Evolutionary conservation across 192 early-diverging fungal genomes (phyloP), one percentile per base, ranked within the genome.

Genomic region (Gonapodya prolifera): DNA sequence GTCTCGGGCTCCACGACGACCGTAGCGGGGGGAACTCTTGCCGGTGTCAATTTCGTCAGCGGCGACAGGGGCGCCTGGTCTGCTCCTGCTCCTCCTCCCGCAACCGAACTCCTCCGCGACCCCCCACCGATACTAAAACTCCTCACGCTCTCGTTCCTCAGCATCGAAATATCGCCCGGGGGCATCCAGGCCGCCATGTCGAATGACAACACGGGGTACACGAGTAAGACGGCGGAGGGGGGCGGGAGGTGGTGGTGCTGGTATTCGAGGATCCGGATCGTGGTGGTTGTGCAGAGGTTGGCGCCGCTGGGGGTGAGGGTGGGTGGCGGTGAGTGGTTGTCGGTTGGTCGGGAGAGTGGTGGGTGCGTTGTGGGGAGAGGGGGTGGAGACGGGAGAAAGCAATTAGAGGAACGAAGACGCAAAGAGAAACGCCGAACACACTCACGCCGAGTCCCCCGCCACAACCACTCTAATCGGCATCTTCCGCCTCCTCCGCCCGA

Each of bases 181-280:
- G 92, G 86, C 88, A 98, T 96, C 96, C 97, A 99, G 76, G 94
- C 95, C 2, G 90, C 88, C 79, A 97, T 87, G 77, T 97, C 94
- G 77, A 99, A 95, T 35, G 93, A 89, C 69, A 98, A 87, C 78
- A 91, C 92, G 8, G 94, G 94, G 79, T 98, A 98, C n/a, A 94
- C 88, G 75, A 96, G 85, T 23, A 99, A 80, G 13, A 99, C 78
- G 2, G 91, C 94, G 1, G 82, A 83, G 2, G 96, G 96, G 31
- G 83, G 76, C 0, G 89, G 91, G 31, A 97, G 81, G 0, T 36
- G 70, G 33, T 69, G 45, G 13, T 8, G 8, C 13, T 8, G 45
- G 45, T 69, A n/a, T n/a, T 69, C 45, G 45, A 69, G 45, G 45
- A 69, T 69, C 45, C 45, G 45, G 45, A 16, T 16, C 13, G 45